These are phyloP conservation scores for Trichothecium roseum DNA, from an alignment of 2,329 filamentous ascomycete species.

Conservation along the genomic window DNA sequence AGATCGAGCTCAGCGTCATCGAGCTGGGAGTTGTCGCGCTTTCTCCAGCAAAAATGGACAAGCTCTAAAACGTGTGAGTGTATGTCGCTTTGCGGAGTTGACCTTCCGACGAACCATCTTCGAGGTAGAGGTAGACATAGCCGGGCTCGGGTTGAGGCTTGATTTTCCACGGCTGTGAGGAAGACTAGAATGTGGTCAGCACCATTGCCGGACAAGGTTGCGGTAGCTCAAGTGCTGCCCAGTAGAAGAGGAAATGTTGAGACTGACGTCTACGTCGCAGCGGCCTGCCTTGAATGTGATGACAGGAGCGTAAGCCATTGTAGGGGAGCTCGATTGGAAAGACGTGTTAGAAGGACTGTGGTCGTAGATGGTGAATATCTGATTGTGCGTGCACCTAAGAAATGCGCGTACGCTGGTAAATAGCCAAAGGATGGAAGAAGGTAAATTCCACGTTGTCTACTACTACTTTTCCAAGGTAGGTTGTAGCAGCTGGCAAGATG, in stretches of 20 bases:
- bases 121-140: conserved; percentile 85
- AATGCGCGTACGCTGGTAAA: neutral
- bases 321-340: conserved; percentile 3
- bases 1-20: conserved; percentile 76
- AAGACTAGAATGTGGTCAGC: conserved; percentile 21
- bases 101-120: conserved; percentile 56
- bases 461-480: too few species aligned
- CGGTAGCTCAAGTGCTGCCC: conserved; percentile 1
- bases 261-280: conserved; percentile 71
- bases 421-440: conserved; percentile 1
- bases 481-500: too few species aligned
- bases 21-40: conserved; percentile 53
- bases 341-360: neutral
- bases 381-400: neutral
- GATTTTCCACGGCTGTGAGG: conserved; percentile 57
- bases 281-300: conserved; percentile 95
- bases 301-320: conserved; percentile 74
- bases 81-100: conserved; percentile 3
- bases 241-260: conserved; percentile 1
- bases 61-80: conserved; percentile 49
- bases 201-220: conserved; percentile 4
- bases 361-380: neutral
- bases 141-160: conserved; percentile 63
- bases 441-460: too few species aligned
- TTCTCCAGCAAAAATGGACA: conserved; percentile 94